These are phyloP conservation scores for Auriscalpium microsporum DNA, from an alignment of 768 basidiomycete genomes.

Conservation along the genomic window DNA sequence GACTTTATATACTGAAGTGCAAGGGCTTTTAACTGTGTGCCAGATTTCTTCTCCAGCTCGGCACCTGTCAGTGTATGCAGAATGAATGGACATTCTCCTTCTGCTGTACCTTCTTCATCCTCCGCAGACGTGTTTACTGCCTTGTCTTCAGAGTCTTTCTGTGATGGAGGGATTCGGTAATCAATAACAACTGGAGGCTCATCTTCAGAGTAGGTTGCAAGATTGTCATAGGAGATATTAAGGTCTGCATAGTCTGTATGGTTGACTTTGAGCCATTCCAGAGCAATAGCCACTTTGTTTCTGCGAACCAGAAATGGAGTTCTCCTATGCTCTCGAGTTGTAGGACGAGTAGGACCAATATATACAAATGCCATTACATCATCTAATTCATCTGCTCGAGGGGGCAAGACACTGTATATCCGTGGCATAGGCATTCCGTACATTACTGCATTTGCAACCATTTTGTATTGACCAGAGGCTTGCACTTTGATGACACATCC, in stretches of 20 bases:
- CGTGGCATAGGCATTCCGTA: slow-evolving; percentile 25
- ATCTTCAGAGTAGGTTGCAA: slow-evolving; percentile 14
- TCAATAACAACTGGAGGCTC: slow-evolving; percentile 14
- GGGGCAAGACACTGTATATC: slow-evolving; percentile 26
- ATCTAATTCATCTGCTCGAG: slow-evolving; percentile 23
- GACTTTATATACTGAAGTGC: slow-evolving; percentile 23
- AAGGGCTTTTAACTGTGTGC: slow-evolving; percentile 8
- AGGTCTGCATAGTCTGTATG: not conserved
- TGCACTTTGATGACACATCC: slow-evolving; percentile 12
- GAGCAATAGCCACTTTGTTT: slow-evolving; percentile 4
- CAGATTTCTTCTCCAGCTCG: slow-evolving; percentile 6
- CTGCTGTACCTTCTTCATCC: slow-evolving; percentile 20
- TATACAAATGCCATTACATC: slow-evolving; percentile 25
- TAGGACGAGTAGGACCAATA: slow-evolving; percentile 24
- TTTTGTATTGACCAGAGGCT: slow-evolving; percentile 17
- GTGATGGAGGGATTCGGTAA: not conserved
- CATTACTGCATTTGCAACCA: slow-evolving; percentile 27
- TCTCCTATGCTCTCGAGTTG: slow-evolving; percentile 18
- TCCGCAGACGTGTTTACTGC: slow-evolving; percentile 20
- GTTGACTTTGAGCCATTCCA: not conserved
- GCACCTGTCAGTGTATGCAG: slow-evolving; percentile 29
- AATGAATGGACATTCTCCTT: slow-evolving; percentile 28
- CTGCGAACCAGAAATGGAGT: slow-evolving; percentile 10
- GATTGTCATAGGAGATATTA: slow-evolving; percentile 12
- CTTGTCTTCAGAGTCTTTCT: not conserved